A percentile compares a stretch with the other conserved stretches of the same genome.
Evolutionary conservation across 768 basidiomycete genomes (phyloP).

Genomic region (Termitomyces sp.): DNA sequence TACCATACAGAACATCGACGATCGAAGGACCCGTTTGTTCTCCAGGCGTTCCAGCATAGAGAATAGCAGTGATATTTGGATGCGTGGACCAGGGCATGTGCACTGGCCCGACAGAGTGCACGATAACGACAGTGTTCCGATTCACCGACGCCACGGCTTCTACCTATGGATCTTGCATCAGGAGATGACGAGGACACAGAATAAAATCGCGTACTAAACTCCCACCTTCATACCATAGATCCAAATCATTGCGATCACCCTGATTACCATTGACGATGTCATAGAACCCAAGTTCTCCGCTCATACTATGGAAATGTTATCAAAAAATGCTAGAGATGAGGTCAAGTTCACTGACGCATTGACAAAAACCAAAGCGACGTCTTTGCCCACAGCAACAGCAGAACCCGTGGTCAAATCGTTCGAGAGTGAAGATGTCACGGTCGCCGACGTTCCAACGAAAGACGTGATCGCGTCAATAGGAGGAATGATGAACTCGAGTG

Average conservation of each 20-base stretch:
- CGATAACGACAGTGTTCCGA: slow-evolving; percentile 76
- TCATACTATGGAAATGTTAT: slow-evolving; percentile 32
- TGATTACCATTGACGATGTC: slow-evolving; percentile 57
- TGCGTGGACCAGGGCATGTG: slow-evolving; percentile 72
- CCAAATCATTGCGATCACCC: slow-evolving; percentile 58
- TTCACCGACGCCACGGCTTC: slow-evolving; percentile 60
- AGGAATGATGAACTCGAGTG: slow-evolving; percentile 39
- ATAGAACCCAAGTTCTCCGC: slow-evolving; percentile 54
- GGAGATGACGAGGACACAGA: neutral
- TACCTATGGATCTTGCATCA: slow-evolving; percentile 30
- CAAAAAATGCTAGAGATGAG: slow-evolving; percentile 3
- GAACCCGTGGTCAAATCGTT: slow-evolving; percentile 37
- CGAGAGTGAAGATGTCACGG: slow-evolving; percentile 38
- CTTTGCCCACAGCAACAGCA: slow-evolving; percentile 41
- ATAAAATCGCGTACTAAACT: slow-evolving; percentile 29
- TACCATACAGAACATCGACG: slow-evolving; percentile 74
- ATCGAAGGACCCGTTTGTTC: slow-evolving; percentile 79
- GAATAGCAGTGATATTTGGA: slow-evolving; percentile 67
- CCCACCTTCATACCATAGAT: slow-evolving; percentile 56
- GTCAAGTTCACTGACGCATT: slow-evolving; percentile 40
- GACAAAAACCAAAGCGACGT: slow-evolving; percentile 59
- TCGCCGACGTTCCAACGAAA: slow-evolving; percentile 35
- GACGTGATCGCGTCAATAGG: slow-evolving; percentile 44
- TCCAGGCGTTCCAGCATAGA: slow-evolving; percentile 56
- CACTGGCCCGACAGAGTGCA: slow-evolving; percentile 76